These are phyloP conservation scores for Cercospora sp. DNA, from an alignment of 2,329 filamentous ascomycete genomes.

Conservation along the genomic window DNA sequence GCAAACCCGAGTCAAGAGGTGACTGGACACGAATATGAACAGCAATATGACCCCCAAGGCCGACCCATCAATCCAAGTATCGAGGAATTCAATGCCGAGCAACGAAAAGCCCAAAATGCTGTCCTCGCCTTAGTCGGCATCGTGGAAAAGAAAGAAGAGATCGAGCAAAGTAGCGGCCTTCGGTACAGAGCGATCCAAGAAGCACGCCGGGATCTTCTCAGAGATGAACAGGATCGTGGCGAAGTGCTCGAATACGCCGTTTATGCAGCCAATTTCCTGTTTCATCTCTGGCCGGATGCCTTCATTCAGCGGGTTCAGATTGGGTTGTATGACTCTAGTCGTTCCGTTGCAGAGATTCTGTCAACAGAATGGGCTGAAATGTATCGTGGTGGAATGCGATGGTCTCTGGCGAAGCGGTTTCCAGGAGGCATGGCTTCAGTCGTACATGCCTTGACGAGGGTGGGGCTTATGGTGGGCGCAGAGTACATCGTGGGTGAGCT, in stretches of 20 bases:
- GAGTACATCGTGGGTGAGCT: constrained; percentile 25
- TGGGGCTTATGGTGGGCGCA: constrained; percentile 23
- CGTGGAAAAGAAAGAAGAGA: constrained; percentile 43
- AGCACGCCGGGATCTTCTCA: constrained; percentile 23
- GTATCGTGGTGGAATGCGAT: constrained; percentile 17
- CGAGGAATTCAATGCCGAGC: constrained; percentile 42
- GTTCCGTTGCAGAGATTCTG: constrained; percentile 26
- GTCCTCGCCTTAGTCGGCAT: constrained; percentile 51
- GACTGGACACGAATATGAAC: constrained; percentile 31
- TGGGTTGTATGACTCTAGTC: constrained; percentile 28
- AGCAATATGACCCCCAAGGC: constrained; percentile 49
- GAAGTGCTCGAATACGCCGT: constrained; percentile 27
- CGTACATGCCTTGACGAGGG: constrained; percentile 20
- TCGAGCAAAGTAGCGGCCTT: constrained; percentile 17
- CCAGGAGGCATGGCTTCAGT: constrained; percentile 26
- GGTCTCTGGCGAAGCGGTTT: constrained; percentile 19
- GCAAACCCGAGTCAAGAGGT: background rate
- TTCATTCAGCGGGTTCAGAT: constrained; percentile 30
- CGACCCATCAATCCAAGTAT: constrained; percentile 47
- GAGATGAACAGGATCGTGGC: constrained; percentile 31
- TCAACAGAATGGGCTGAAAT: constrained; percentile 20
- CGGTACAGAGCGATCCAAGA: constrained; percentile 17
- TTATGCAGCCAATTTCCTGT: constrained; percentile 20
- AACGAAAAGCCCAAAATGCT: constrained; percentile 51
- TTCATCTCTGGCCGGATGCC: constrained; percentile 28